These are phyloP conservation scores for Discostella pseudostelligera DNA, from an alignment of 108 stramenopile species.

Conservation along the genomic window DNA sequence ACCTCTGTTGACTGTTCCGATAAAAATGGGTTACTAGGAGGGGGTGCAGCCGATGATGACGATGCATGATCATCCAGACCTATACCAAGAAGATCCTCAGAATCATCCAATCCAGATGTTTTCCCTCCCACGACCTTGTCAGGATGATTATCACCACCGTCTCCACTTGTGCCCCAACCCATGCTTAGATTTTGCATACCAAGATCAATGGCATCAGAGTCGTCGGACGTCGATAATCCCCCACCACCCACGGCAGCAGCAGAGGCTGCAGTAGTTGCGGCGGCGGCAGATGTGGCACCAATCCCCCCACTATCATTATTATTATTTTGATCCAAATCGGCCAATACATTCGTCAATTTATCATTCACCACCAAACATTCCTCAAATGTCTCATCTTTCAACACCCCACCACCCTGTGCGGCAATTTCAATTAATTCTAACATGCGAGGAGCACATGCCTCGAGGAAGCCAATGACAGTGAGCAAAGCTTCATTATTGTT, in stretches of 20 bases:
- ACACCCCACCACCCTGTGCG: constrained; percentile 60
- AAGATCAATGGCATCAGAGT: neutral
- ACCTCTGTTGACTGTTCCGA: neutral
- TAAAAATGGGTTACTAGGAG: neutral
- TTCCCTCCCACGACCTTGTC: constrained; percentile 5
- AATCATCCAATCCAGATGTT: constrained; percentile 22
- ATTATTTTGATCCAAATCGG: constrained; percentile 21
- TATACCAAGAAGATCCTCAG: constrained; percentile 27
- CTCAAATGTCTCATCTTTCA: constrained; percentile 63
- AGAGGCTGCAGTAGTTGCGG: constrained; percentile 8
- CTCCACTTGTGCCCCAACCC: too few relatives aligned
- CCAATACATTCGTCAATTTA: constrained; percentile 58
- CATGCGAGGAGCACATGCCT: constrained; percentile 85
- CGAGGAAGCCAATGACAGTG: constrained; percentile 75
- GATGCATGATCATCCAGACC: constrained; percentile 31
- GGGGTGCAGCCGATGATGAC: neutral
- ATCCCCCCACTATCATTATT: constrained; percentile 29
- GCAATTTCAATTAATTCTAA: constrained; percentile 78
- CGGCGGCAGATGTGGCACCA: constrained; percentile 15
- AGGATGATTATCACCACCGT: neutral
- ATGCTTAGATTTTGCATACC: constrained; percentile 20
- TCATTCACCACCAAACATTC: constrained; percentile 78
- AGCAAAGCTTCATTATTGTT: constrained; percentile 60
- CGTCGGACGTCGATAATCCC: neutral
- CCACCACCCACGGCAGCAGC: neutral